Percentiles rank a stretch among this genome's conserved stretches.
Conservation (phyloP, 108 stramenopile species). For the Aurantiochytrium sp. region DNA sequence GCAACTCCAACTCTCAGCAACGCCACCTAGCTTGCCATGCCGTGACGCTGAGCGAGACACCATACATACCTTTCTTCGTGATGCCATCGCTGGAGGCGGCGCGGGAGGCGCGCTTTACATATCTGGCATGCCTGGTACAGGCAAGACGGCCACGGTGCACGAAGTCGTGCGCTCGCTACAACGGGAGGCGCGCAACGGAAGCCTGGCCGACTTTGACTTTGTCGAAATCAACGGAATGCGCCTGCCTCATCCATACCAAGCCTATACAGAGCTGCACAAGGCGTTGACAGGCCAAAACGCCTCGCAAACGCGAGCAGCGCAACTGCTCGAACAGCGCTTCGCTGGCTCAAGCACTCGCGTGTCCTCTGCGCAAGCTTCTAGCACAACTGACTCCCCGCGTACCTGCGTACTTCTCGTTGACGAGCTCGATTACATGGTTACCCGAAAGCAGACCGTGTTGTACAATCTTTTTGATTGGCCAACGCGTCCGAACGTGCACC, state of each 20-base stretch:
- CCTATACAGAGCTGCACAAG: slow-evolving; percentile 43
- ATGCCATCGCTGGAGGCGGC: background rate
- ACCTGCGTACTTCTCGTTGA: slow-evolving; percentile 70
- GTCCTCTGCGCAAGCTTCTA: too few relatives aligned
- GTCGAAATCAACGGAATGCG: slow-evolving; percentile 44
- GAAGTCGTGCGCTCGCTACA: slow-evolving; percentile 27
- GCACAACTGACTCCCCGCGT: background rate
- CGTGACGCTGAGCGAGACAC: slow-evolving; percentile 15
- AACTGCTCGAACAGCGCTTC: slow-evolving; percentile 35
- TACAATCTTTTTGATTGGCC: slow-evolving; percentile 99
- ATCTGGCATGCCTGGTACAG: slow-evolving; percentile 54
- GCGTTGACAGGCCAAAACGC: slow-evolving; percentile 20
- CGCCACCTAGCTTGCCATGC: slow-evolving; percentile 1
- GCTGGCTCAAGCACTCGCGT: background rate
- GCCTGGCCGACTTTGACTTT: slow-evolving; percentile 29
- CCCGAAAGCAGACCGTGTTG: slow-evolving; percentile 77
- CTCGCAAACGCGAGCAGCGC: slow-evolving; percentile 11
- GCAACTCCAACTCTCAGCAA: slow-evolving; percentile 21
- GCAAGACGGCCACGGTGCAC: slow-evolving; percentile 49
- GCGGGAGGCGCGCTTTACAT: slow-evolving; percentile 35
- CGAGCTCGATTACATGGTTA: slow-evolving; percentile 94
- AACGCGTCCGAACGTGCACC: slow-evolving; percentile 24
- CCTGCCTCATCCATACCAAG: slow-evolving; percentile 34
- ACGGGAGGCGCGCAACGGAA: background rate
- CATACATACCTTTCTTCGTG: background rate